phyloP scores from a whole-genome alignment of 1,284 basidiomycete species.

The Trichosporon sp. region DNA sequence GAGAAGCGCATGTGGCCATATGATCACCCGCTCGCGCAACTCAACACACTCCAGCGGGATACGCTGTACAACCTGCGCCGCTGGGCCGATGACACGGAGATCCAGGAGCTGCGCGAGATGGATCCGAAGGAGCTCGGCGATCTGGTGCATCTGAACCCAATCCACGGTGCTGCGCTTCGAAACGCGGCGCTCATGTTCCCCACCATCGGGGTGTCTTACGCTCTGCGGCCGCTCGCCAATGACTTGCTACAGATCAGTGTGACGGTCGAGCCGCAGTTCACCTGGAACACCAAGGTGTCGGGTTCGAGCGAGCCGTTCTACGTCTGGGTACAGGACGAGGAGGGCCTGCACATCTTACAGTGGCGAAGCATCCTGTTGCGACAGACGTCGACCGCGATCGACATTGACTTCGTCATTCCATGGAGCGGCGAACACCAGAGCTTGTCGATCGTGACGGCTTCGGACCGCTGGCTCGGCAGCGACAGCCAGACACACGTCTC shows the following conservation, averaged over 20 bases:
- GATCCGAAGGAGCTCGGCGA: constrained; percentile 70
- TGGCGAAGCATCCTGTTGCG: constrained; percentile 67
- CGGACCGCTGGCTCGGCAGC: constrained; percentile 90
- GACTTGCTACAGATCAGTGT: constrained; percentile 77
- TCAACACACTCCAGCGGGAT: constrained; percentile 65
- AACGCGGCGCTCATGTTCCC: constrained; percentile 84
- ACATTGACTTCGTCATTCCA: constrained; percentile 75
- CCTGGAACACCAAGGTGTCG: constrained; percentile 77
- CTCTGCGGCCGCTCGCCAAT: constrained; percentile 71
- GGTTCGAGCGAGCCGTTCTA: constrained; percentile 82
- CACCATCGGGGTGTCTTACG: constrained; percentile 60
- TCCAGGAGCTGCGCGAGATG: constrained; percentile 70
- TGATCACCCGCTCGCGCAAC: constrained; percentile 84
- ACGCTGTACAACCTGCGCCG: constrained; percentile 71
- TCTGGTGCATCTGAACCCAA: constrained; percentile 79
- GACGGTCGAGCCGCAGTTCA: constrained; percentile 63
- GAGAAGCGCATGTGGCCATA: constrained; percentile 94
- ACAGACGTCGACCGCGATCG: constrained; percentile 57
- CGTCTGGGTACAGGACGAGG: constrained; percentile 89
- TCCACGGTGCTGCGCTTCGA: constrained; percentile 72
- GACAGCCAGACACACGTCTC: constrained; percentile 66
- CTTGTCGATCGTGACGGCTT: constrained; percentile 80
- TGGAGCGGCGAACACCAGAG: constrained; percentile 58
- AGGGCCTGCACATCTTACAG: constrained; percentile 75
- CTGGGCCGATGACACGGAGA: constrained; percentile 78